Conservation (phyloP, 768 basidiomycete species). For the Podaxis carcinomalis region DNA sequence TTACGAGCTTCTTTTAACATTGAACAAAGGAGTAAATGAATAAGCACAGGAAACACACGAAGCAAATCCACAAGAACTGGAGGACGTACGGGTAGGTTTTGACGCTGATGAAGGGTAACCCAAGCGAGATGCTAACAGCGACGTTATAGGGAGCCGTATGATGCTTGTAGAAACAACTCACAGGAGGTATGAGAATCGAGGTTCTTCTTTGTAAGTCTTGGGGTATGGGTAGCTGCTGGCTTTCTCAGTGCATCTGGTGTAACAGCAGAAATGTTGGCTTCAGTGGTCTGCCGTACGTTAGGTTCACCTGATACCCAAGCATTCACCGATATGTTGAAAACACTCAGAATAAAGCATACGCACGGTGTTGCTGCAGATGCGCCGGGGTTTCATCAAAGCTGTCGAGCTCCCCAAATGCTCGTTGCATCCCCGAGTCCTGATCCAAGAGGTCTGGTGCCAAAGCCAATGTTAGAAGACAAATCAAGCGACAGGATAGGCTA, state of each 20-base stretch:
- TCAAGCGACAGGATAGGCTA: background rate
- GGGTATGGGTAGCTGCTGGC: background rate
- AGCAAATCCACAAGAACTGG: background rate
- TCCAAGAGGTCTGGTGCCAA: conserved; percentile 53
- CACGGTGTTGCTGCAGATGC: conserved; percentile 1
- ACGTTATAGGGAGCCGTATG: background rate
- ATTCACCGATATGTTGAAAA: background rate
- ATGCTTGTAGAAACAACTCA: background rate
- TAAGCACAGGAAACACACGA: background rate
- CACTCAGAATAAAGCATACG: conserved; percentile 14
- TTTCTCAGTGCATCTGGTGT: background rate
- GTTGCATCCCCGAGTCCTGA: conserved; percentile 70
- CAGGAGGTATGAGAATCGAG: background rate
- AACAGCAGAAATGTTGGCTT: background rate
- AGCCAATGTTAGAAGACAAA: conserved; percentile 14
- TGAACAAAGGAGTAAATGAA: background rate
- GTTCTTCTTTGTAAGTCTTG: background rate
- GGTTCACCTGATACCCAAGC: conserved; percentile 1
- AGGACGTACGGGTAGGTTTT: conserved; percentile 5
- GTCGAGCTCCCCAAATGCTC: conserved; percentile 51
- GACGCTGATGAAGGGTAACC: conserved; percentile 2
- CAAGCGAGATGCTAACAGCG: background rate
- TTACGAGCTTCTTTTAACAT: background rate
- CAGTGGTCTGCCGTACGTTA: background rate
- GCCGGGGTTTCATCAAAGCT: conserved; percentile 41